A percentile compares a stretch with the other conserved stretches of the same genome.
Evolutionary conservation across 1,284 basidiomycete species (phyloP).

Genomic region (Heterobasidion occidentale): DNA sequence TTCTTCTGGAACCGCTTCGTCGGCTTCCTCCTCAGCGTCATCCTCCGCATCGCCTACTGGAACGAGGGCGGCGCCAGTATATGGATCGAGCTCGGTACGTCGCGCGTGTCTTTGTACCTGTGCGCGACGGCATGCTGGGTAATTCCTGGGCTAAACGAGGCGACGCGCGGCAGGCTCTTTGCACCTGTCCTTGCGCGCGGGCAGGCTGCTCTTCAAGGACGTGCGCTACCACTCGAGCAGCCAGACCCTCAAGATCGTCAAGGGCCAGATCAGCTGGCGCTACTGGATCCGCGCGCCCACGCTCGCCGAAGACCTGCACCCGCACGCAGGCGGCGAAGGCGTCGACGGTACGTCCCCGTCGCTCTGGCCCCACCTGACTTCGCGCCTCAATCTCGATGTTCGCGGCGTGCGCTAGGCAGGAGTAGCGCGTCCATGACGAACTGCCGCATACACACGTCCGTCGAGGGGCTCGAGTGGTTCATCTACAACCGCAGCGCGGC

Average conservation of each 20-base stretch:
- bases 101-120: conserved; percentile 13
- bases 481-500: conserved; percentile 84
- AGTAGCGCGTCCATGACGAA: conserved; percentile 31
- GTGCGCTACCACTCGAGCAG: conserved; percentile 86
- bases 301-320: conserved; percentile 54
- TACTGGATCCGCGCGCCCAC: conserved; percentile 82
- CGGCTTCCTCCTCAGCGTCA: conserved; percentile 53
- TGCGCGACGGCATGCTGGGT: neutral
- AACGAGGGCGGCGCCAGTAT: conserved; percentile 58
- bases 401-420: neutral
- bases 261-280: conserved; percentile 82
- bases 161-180: conserved; percentile 55
- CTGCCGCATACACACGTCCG: conserved; percentile 71
- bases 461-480: conserved; percentile 87
- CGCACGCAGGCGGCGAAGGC: conserved; percentile 41
- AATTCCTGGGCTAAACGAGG: neutral
- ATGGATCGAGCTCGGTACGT: conserved; percentile 69
- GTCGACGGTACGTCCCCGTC: conserved; percentile 22
- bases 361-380: neutral
- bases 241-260: conserved; percentile 76
- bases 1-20: conserved; percentile 89
- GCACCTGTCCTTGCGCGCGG: conserved; percentile 83
- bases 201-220: conserved; percentile 81
- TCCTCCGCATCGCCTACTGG: conserved; percentile 65
- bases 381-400: neutral